These are phyloP conservation scores for Sugiyamaella grinbergsii DNA, from an alignment of 1,139 yeast species.

Conservation along the genomic window DNA sequence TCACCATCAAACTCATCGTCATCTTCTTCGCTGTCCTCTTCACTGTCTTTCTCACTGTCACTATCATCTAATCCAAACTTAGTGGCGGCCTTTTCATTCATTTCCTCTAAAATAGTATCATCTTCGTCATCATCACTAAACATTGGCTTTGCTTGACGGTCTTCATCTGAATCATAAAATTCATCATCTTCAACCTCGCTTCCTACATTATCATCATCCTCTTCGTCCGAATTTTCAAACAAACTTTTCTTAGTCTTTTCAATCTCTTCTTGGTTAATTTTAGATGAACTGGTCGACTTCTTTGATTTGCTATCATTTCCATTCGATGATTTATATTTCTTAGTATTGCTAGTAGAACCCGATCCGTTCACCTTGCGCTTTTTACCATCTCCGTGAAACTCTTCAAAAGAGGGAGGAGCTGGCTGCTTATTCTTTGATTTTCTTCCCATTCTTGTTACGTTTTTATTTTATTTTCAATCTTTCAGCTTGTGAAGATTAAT, in stretches of 20 bases:
- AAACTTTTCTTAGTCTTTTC: slow-evolving; percentile 75
- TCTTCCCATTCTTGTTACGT: slow-evolving; percentile 68
- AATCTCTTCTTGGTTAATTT: slow-evolving; percentile 62
- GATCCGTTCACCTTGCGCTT: slow-evolving; percentile 33
- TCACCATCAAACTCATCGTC: slow-evolving; percentile 32
- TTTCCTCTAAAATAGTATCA: slow-evolving; percentile 75
- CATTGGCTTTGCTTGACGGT: slow-evolving; percentile 64
- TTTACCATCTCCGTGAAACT: slow-evolving; percentile 64
- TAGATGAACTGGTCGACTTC: slow-evolving; percentile 40
- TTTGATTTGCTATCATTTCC: slow-evolving; percentile 37
- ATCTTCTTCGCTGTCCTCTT: slow-evolving; percentile 59
- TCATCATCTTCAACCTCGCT: slow-evolving; percentile 53
- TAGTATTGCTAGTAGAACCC: slow-evolving; percentile 50
- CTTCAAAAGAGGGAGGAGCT: slow-evolving; percentile 84
- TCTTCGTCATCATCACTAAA: slow-evolving; percentile 87
- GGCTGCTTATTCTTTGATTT: slow-evolving; percentile 89
- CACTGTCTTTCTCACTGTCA: slow-evolving; percentile 63
- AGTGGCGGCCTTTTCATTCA: slow-evolving; percentile 86
- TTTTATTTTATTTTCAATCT: not conserved
- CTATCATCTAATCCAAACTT: slow-evolving; percentile 82
- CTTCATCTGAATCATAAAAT: slow-evolving; percentile 58
- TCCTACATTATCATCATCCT: slow-evolving; percentile 42
- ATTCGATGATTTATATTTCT: slow-evolving; percentile 39
- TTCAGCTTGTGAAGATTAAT: no score
- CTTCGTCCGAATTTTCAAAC: slow-evolving; percentile 77